Conservation (phyloP, 2,329 filamentous ascomycete species). For the Fusarium citri region DNA sequence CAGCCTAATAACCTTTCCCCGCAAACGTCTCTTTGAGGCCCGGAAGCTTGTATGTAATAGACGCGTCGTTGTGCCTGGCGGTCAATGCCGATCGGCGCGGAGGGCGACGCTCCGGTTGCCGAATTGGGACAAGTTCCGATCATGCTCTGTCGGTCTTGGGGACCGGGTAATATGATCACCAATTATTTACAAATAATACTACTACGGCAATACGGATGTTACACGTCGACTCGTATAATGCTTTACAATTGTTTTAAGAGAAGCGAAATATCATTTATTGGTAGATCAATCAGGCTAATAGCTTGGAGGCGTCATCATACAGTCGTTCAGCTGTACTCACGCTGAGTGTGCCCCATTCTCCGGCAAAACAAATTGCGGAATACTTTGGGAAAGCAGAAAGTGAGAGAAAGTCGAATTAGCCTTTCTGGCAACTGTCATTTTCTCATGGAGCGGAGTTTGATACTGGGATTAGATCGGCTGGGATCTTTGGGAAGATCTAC, state of each 20-base stretch:
- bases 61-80: neutral
- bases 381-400: too few species aligned
- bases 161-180: neutral
- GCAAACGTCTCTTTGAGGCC: neutral
- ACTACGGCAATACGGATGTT: neutral
- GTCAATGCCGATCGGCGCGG: slow-evolving; percentile 3
- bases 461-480: too few species aligned
- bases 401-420: too few species aligned
- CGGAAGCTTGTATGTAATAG: neutral
- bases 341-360: too few species aligned
- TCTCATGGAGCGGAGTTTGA: too few species aligned
- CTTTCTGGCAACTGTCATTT: too few species aligned
- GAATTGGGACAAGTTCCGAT: neutral
- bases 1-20: slow-evolving; percentile 14
- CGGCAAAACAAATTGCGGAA: too few species aligned
- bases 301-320: neutral
- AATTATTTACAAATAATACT: neutral
- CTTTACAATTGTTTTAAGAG: too few species aligned
- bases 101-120: neutral
- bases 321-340: fast-evolving
- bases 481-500: too few species aligned
- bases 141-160: neutral
- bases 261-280: too few species aligned
- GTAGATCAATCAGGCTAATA: neutral
- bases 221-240: neutral